Base-by-base conservation (phyloP, 2,329 filamentous ascomycete species). In the Leptoxyphium fumago region DNA sequence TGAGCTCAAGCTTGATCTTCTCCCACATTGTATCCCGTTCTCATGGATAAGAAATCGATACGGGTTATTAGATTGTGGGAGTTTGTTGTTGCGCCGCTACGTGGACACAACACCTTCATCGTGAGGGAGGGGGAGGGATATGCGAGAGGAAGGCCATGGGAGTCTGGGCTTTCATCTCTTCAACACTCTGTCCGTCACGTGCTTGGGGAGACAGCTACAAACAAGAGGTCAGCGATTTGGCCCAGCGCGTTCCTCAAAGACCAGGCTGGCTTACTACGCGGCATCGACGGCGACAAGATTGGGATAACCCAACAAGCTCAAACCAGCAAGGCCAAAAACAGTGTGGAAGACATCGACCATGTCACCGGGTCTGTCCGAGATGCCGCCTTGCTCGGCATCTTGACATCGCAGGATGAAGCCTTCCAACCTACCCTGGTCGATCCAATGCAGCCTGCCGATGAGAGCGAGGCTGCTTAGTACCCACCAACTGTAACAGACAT, bases 401-500 rank as follows among this genome's bases (percentile, higher is more conserved):
- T 98, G 91, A 57, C 85, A 94, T 50, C 74, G 73, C 46, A 98
- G 66, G 44, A 98, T 95, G 64, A 94, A 98, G 18, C 65, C 63
- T 42, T 79, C 74, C 55, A 98, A 73, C 58, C 84, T 84, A 45
- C 80, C 72, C 41, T 79, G 75, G 66, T 98, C 85, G 59, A 98
- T 93, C 91, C 91, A 98, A 61, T 95, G 84, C 43, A 87, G 73
- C 44, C 81, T 80, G 43, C 75, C 79, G 52, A 98, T 84, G 73
- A 96, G 95, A 39, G 83, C 81, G 52, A 98, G 68, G 61, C 88
- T 94, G 59, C 84, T 89, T 58, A 89, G 69, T 39, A 96, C 91
- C 91, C 91, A 98, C 91, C 91, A 98, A 61, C 86, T 94, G 66
- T 98, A 98, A 67, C 91, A 98, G 11, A 94, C 89, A 61, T 98